phyloP scores from a whole-genome alignment of 768 basidiomycete genomes.

The Tulasnella sp. region DNA sequence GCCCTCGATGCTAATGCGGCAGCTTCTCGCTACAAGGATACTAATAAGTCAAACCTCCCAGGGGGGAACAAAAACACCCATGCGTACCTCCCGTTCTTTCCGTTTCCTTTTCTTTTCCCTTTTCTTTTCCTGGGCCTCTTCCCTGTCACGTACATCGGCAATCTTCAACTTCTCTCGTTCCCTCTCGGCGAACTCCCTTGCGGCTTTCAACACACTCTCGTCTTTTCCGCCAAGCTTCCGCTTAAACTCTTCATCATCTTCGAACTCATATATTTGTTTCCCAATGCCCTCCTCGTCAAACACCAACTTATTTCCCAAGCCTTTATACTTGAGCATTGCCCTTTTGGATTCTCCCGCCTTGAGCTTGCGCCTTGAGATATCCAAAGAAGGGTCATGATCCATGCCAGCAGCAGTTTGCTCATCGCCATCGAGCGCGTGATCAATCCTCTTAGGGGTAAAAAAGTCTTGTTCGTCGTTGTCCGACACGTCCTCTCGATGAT shows the following conservation, averaged over 20 bases:
- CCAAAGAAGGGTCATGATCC: slow-evolving; percentile 15
- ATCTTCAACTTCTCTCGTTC: slow-evolving; percentile 60
- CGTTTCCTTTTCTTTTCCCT: slow-evolving; percentile 84
- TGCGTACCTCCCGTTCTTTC: slow-evolving; percentile 59
- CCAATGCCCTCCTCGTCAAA: slow-evolving; percentile 82
- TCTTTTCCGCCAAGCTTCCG: slow-evolving; percentile 42
- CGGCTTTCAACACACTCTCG: slow-evolving; percentile 49
- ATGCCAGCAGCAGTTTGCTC: slow-evolving; percentile 18
- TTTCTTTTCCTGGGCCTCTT: slow-evolving; percentile 76
- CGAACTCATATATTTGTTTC: slow-evolving; percentile 74
- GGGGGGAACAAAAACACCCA: no score
- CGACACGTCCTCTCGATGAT: slow-evolving; percentile 34
- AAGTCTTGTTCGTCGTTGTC: slow-evolving; percentile 53
- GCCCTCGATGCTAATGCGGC: not conserved
- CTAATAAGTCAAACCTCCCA: no score
- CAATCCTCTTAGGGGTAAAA: slow-evolving; percentile 81
- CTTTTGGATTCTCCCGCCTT: slow-evolving; percentile 65
- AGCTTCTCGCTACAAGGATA: slow-evolving; percentile 3
- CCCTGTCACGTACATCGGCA: slow-evolving; percentile 63
- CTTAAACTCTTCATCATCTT: slow-evolving; percentile 53
- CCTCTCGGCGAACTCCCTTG: slow-evolving; percentile 53
- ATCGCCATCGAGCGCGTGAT: slow-evolving; percentile 54
- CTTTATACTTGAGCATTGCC: slow-evolving; percentile 47
- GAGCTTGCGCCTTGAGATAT: slow-evolving; percentile 75
- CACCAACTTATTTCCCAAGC: slow-evolving; percentile 55